phyloP scores from a whole-genome alignment of 371 early-diverging fungal species.

The Mucor velutinosus region DNA sequence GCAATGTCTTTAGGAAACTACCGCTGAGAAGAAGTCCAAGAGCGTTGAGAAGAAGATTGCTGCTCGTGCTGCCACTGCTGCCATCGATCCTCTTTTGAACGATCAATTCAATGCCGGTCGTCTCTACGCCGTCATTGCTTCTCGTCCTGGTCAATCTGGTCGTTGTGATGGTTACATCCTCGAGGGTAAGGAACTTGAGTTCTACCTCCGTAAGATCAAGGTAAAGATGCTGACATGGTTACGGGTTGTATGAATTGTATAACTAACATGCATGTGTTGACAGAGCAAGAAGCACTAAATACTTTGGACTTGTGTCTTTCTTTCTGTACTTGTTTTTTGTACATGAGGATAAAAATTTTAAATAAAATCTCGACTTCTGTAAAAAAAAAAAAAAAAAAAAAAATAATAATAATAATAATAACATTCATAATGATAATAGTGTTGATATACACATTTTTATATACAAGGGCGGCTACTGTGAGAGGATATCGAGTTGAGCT shows the following conservation, averaged over 20 bases:
- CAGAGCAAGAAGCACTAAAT: slow-evolving; percentile 36
- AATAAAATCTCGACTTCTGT: slow-evolving; percentile 4
- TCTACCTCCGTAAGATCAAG: slow-evolving; percentile 95
- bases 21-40: slow-evolving; percentile 86
- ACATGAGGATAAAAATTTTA: slow-evolving; percentile 7
- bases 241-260: not conserved
- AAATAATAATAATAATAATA: too few relatives aligned
- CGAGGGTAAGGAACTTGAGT: slow-evolving; percentile 98
- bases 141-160: slow-evolving; percentile 99
- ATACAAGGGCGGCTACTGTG: too few relatives aligned
- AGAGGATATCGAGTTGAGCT: too few relatives aligned
- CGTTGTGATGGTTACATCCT: slow-evolving; percentile 99
- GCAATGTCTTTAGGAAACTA: slow-evolving; percentile 53
- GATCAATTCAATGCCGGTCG: slow-evolving; percentile 97
- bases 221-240: slow-evolving; percentile 24
- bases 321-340: slow-evolving; percentile 4
- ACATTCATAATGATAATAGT: too few relatives aligned
- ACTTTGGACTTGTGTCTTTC: slow-evolving; percentile 1
- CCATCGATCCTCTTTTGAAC: slow-evolving; percentile 88
- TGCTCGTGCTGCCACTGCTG: slow-evolving; percentile 79
- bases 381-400: slow-evolving; percentile 2
- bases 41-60: slow-evolving; percentile 89
- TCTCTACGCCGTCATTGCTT: slow-evolving; percentile 93
- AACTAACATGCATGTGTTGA: not conserved
- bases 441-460: too few relatives aligned